Conservation (phyloP, 371 early-diverging fungal genomes). For the Rhizopus arrhizus region DNA sequence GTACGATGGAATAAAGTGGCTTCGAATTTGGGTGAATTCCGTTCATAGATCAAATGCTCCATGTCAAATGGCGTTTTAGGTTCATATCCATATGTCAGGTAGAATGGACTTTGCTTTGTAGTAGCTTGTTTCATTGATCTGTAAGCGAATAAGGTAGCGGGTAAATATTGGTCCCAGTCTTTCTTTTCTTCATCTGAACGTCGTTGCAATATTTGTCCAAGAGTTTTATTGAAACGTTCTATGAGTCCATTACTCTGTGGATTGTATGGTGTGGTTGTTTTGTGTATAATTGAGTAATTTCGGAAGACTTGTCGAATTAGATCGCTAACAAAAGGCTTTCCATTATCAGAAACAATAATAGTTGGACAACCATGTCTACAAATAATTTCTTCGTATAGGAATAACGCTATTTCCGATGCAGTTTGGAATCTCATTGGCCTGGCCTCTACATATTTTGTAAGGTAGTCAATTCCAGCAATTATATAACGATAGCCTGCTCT, state of each 20-base stretch:
- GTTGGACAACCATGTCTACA: not conserved
- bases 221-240: not conserved
- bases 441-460: conserved; percentile 11
- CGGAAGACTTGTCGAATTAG: not conserved
- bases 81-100: conserved; percentile 1
- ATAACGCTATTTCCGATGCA: not conserved
- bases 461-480: conserved; percentile 27
- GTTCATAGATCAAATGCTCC: not conserved
- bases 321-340: not conserved
- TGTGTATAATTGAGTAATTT: conserved; percentile 1
- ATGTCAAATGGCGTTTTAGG: conserved; percentile 1
- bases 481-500: conserved; percentile 21
- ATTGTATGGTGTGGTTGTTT: not conserved
- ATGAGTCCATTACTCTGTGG: not conserved
- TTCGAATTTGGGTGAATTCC: not conserved
- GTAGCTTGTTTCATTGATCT: conserved; percentile 3
- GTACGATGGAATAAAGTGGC: no score
- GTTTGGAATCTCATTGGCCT: not conserved
- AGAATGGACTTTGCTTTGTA: conserved; percentile 5
- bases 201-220: not conserved
- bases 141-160: conserved; percentile 3
- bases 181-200: not conserved
- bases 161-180: conserved; percentile 4
- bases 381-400: conserved; percentile 4
- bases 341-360: not conserved